Conservation (phyloP, 305 asterid species). For the Petunia hybrid region DNA sequence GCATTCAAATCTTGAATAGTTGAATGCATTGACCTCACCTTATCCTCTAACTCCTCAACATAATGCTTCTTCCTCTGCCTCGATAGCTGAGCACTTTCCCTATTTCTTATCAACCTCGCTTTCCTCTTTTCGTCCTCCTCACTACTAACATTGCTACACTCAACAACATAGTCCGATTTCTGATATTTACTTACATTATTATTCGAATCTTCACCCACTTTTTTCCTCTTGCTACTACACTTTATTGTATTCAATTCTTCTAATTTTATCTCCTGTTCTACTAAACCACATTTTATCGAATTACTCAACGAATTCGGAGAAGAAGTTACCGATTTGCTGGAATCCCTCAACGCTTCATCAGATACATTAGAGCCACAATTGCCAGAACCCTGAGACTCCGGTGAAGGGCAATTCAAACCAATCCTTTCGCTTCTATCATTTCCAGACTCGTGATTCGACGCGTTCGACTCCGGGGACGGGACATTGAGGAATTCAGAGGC, state of each 20-base stretch:
- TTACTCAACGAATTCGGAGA: constrained; percentile 50
- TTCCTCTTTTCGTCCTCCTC: constrained; percentile 80
- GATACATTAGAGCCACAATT: constrained; percentile 59
- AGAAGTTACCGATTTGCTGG: constrained; percentile 59
- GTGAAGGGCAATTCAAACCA: constrained; percentile 59
- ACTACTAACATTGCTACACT: constrained; percentile 42
- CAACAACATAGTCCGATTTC: constrained; percentile 49
- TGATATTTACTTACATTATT: constrained; percentile 52
- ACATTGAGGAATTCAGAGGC: constrained; percentile 52
- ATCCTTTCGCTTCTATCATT: constrained; percentile 32
- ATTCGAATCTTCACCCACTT: constrained; percentile 54
- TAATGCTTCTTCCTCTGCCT: constrained; percentile 91
- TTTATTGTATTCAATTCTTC: constrained; percentile 44
- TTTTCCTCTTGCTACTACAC: constrained; percentile 63
- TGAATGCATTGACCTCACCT: constrained; percentile 84
- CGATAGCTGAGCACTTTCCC: constrained; percentile 92
- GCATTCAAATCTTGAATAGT: constrained; percentile 87
- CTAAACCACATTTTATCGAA: constrained; percentile 54
- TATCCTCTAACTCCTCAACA: constrained; percentile 92
- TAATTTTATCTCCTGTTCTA: constrained; percentile 59
- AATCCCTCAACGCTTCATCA: constrained; percentile 37
- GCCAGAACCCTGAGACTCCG: constrained; percentile 69
- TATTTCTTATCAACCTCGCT: constrained; percentile 80
- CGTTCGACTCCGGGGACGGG: constrained; percentile 76
- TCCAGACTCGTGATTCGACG: constrained; percentile 40